Base-by-base conservation (phyloP, 768 basidiomycete genomes). In the Russula lepida region DNA sequence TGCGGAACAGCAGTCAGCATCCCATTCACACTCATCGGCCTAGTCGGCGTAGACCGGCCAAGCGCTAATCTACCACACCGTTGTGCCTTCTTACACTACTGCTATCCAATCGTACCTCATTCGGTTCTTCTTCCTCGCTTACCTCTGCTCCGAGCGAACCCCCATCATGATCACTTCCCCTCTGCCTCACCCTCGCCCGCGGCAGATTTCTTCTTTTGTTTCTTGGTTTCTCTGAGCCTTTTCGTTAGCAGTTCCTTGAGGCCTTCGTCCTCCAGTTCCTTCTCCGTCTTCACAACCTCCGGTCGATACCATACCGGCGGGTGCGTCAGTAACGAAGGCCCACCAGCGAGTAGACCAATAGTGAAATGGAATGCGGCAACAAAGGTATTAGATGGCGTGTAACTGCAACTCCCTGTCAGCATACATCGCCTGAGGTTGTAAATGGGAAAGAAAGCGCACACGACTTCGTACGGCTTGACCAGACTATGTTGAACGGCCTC, bases 331-430 rank as follows among this genome's bases (percentile, higher is more conserved):
- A 98, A 76, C 30, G 86, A 74, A 27, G 93, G 95, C 30, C 97
- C 97, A 54, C 83, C 88, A 49, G 95, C 87, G 39, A 90, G 85
- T 23, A 99, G 83, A 39, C 92, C 93, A 69, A 99, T 85, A 47
- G 95, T 99, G 78, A 97, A 94, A 79, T 98, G 95, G 83, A 95
- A 97, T 9, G 88, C 90, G 57, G 95, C 95, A 48, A 98, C 92
- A 60, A 88, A 84, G 19, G 92, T 92, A 67, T 82, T 86, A 28
- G 84, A 64, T 44, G 89, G 88, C 6, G 94, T 93, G 74, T 87
- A 90, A 58, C 89, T 89, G 62, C 9, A 39, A 63, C 56, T 65
- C 41, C 28, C 46, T 48, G 51, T 28, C n/a, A 50, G 25, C 17
- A 44, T 46, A 56, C 49, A 15, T 21, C 13, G 27, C 23, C 49